Evolutionary conservation across 2,329 filamentous ascomycete genomes (phyloP), one percentile per base, ranked within the genome.

Genomic region (Trichoderma koningiopsis): DNA sequence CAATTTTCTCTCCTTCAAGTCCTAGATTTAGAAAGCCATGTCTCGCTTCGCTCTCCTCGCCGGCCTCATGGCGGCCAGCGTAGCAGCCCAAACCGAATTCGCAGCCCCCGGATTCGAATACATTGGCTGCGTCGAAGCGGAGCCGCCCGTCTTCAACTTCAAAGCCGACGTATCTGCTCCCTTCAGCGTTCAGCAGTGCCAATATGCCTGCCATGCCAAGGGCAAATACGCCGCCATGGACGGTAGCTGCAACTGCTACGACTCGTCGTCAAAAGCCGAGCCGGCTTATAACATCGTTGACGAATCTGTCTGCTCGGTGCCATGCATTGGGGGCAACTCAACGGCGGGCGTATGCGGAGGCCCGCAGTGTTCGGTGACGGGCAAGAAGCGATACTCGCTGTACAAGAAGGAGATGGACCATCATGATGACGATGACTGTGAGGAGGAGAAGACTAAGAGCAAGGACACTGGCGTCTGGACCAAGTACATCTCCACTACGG

Each of bases 121-220:
- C 68, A 62, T 77, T 66, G 78, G 76, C 68, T 79, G 78, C 73
- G 73, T 75, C 58, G 53, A 74, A 35, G 71, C 71, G 62, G 52
- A 71, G 4, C 66, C 70, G 5, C 33, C 68, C 13, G 40, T 59
- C 14, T 78, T 78, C 53, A 62, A 72, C 29, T 35, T 70, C 49
- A 40, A 55, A 24, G 62, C 70, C 40, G 37, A 71, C 13, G 66
- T 77, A 27, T 10, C 62, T n/a, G 6, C 47, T 1, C 37, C 70
- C 4, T 75, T 76, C 35, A 72, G 71, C 33, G 60, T 72, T 11
- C 58, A 71, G 63, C 40, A 74, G 31, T 77, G 76, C 66, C 71
- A 72, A 68, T 40, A 22, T 10, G 72, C 72, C 7, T 76, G 74
- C 59, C 67, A 31, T 8, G 69, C 47, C 24, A 65, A 59, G 14